Evolutionary conservation across 768 basidiomycete species (phyloP), one percentile per base, ranked within the genome.

Genomic region (Galerina marginata): DNA sequence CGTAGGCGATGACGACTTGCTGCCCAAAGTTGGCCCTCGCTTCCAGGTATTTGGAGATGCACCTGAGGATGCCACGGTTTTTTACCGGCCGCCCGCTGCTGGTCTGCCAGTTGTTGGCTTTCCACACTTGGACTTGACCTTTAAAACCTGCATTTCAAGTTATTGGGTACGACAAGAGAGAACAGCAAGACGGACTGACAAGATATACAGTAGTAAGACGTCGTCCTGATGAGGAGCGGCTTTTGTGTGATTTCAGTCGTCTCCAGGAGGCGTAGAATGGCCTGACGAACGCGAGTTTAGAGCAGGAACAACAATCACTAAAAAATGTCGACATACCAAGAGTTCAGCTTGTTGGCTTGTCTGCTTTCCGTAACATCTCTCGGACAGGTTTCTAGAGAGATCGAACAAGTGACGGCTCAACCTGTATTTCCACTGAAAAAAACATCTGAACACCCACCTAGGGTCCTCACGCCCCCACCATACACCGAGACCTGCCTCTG

Each of bases 331-430:
- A 79, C 84, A 56, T 60, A 93, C 95, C 54, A 94, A 85, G 26
- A 96, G 79, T 70, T 97, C 95, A 9, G 93, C 95, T 36, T 93
- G 77, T 59, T 93, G 93, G 68, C 93, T 95, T 1, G 92, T 93
- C 68, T 94, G 93, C 54, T 76, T 81, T 5, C 92, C 92, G 2
- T 90, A 90, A 71, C 89, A 92, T 42, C 91, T 81, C 71, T 95
- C 94, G 1, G 87, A 81, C 3, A 95, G 67, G 66, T 96, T 96
- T 54, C 93, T 95, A 56, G 9, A 43, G 42, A 39, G 1, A 26
- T 20, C 2, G 1, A 20, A 20, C 20, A 20, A 20, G 2, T 20
- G 59, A n/a, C 2, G 14, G 5, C 29, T 25, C 5, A 16, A 47
- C 38, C 16, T 20, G n/a, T 26, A 33, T 40, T 40, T 10, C 36